phyloP scores from a whole-genome alignment of 371 early-diverging fungal species.

The Nematocida sp. region DNA sequence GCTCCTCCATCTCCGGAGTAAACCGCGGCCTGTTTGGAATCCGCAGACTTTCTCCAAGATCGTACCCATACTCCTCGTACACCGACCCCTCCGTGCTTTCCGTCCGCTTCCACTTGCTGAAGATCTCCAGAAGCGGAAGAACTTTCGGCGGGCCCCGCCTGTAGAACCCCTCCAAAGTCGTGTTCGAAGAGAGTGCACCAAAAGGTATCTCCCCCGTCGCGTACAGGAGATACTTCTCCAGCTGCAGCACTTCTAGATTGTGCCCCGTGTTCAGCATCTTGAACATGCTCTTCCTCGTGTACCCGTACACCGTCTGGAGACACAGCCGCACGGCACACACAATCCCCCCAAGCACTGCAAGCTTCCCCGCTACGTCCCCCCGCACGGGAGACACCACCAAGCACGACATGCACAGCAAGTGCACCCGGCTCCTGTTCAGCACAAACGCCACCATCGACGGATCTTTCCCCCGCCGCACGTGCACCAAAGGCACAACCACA shows the following conservation, averaged over 20 bases:
- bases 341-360: neutral
- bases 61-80: slow-evolving; percentile 45
- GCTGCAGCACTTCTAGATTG: slow-evolving; percentile 50
- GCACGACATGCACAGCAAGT: neutral
- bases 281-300: slow-evolving; percentile 34
- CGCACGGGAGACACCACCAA: neutral
- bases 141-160: slow-evolving; percentile 45
- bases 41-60: slow-evolving; percentile 46
- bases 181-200: neutral
- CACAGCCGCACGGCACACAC: neutral
- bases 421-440: slow-evolving; percentile 4
- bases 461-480: slow-evolving; percentile 1
- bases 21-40: slow-evolving; percentile 39
- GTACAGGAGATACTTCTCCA: slow-evolving; percentile 56
- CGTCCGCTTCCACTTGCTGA: slow-evolving; percentile 22
- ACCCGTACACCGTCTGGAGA: slow-evolving; percentile 37
- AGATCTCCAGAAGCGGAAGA: slow-evolving; percentile 14
- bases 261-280: slow-evolving; percentile 53
- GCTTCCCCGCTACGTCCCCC: neutral
- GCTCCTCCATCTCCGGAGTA: slow-evolving; percentile 39
- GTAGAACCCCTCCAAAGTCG: slow-evolving; percentile 51
- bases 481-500: slow-evolving; percentile 2
- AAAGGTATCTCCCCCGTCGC: slow-evolving; percentile 24
- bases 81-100: slow-evolving; percentile 33
- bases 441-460: slow-evolving; percentile 30